phyloP scores from a whole-genome alignment of 306 rosid species.

The Pyrus pyrifolia region DNA sequence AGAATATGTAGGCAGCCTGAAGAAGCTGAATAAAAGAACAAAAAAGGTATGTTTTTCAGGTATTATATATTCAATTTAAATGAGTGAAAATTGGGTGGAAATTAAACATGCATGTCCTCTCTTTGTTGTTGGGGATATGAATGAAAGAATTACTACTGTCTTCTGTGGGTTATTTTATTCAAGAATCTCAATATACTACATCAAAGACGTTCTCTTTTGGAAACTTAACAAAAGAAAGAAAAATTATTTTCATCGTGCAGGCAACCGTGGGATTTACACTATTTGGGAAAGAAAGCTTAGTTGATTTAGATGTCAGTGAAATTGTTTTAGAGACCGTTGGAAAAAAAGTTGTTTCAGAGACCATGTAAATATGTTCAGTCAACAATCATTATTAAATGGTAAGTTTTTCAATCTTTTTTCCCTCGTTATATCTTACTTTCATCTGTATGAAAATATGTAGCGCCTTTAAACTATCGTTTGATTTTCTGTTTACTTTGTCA shows the following conservation, averaged over 20 bases:
- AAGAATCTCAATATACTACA: background rate
- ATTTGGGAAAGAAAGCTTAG: conserved; percentile 85
- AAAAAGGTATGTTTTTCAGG: conserved; percentile 38
- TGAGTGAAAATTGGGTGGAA: background rate
- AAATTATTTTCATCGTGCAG: conserved; percentile 48
- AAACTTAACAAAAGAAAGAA: background rate
- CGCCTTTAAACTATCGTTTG: background rate
- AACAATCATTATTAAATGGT: conserved; percentile 24
- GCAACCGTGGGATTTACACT: conserved; percentile 69
- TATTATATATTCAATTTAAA: conserved; percentile 3
- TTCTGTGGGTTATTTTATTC: background rate
- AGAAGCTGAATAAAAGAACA: conserved; percentile 69
- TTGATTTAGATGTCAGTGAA: conserved; percentile 54
- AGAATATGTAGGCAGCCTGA: conserved; percentile 67
- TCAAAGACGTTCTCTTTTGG: background rate
- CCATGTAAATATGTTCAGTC: conserved; percentile 15
- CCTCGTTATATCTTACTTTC: conserved; percentile 4
- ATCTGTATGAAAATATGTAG: background rate
- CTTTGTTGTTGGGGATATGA: background rate
- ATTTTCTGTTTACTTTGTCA: background rate
- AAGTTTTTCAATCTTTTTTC: conserved; percentile 18
- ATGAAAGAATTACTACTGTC: background rate
- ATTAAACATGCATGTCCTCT: background rate
- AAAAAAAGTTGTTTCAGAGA: conserved; percentile 39
- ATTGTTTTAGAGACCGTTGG: conserved; percentile 37